A percentile compares a stretch with the other conserved stretches of the same genome.
Conservation (phyloP, 2,329 filamentous ascomycete genomes). For the Xylariaceae sp. region DNA sequence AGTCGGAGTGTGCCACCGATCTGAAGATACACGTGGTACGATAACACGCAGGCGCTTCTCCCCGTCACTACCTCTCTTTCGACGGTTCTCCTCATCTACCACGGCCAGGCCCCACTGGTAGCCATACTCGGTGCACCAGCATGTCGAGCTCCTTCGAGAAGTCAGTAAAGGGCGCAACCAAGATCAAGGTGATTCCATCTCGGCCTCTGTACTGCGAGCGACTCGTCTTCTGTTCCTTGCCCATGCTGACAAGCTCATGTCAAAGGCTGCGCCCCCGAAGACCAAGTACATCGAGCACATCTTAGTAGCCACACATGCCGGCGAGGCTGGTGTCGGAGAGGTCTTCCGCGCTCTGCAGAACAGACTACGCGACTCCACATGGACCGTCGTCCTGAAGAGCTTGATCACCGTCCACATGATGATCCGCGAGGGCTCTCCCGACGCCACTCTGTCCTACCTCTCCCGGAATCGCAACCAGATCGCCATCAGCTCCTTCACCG, state of each 20-base stretch:
- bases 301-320: constrained; percentile 88
- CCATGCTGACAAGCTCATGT: constrained; percentile 17
- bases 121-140: constrained; percentile 8
- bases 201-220: neutral
- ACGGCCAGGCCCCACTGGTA: neutral
- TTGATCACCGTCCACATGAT: constrained; percentile 94
- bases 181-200: constrained; percentile 74
- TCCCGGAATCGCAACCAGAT: constrained; percentile 79
- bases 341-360: constrained; percentile 90
- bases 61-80: neutral
- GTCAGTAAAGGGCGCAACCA: constrained; percentile 97
- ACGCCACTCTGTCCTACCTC: constrained; percentile 83
- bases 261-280: constrained; percentile 88
- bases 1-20: no score
- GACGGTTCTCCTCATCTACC: constrained; percentile 1
- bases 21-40: no score
- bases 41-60: no score
- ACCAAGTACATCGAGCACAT: constrained; percentile 99
- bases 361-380: constrained; percentile 90
- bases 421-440: constrained; percentile 90
- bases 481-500: constrained; percentile 86
- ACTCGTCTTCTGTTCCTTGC: neutral
- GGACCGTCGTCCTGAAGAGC: constrained; percentile 99
- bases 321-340: constrained; percentile 91
- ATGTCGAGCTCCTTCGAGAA: constrained; percentile 96